A percentile compares a stretch with the other conserved stretches of the same genome.
These are phyloP conservation scores for Astrocystis sublimbata DNA, from an alignment of 495 filamentous ascomycete genomes.

Conservation along the genomic window DNA sequence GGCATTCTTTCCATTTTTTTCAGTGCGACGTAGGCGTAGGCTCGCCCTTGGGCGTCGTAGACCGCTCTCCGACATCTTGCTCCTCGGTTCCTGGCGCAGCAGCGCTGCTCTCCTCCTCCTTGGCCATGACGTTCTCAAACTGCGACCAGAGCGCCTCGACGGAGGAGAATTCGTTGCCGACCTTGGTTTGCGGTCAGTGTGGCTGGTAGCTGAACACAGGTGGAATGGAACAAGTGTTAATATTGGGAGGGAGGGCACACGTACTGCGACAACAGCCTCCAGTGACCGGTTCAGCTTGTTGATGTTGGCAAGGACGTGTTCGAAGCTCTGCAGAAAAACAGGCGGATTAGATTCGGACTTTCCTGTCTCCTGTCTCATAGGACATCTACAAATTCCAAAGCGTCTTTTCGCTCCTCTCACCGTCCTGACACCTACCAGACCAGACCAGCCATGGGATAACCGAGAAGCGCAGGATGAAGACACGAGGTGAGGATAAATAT, in stretches of 20 bases:
- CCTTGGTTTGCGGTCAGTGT: slow-evolving; percentile 46
- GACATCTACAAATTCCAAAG: background rate
- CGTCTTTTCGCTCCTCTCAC: background rate
- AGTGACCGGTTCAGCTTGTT: slow-evolving; percentile 91
- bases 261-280: slow-evolving; percentile 86
- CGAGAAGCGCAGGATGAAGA: too few species aligned
- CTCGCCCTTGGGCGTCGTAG: slow-evolving; percentile 19
- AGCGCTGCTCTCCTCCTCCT: slow-evolving; percentile 57
- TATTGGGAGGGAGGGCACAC: slow-evolving; percentile 22
- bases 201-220: background rate
- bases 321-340: slow-evolving; percentile 64
- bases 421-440: too few species aligned
- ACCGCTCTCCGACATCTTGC: slow-evolving; percentile 23
- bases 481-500: background rate
- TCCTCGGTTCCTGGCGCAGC: slow-evolving; percentile 39
- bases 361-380: too few species aligned
- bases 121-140: slow-evolving; percentile 95
- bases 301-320: slow-evolving; percentile 92
- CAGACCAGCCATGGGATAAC: too few species aligned
- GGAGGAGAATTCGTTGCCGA: slow-evolving; percentile 95
- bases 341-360: background rate
- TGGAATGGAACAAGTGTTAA: background rate
- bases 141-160: slow-evolving; percentile 96
- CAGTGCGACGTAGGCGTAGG: background rate
- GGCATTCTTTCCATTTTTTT: too few species aligned